Conservation (phyloP, 768 basidiomycete genomes). For the Amanita pallidorosea region DNA sequence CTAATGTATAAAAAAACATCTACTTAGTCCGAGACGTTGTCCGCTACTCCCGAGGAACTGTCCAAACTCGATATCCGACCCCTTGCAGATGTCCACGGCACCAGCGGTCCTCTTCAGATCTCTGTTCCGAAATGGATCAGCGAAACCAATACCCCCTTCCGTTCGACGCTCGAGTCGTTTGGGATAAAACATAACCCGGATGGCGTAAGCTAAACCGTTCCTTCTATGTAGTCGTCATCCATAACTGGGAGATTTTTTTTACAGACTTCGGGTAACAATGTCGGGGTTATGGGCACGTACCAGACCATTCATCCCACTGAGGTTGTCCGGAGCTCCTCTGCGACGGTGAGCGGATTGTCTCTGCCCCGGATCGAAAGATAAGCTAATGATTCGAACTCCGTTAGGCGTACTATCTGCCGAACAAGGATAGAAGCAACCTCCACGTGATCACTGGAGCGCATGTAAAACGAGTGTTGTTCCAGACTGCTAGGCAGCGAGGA, state of each 20-base stretch:
- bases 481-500: conserved; percentile 6
- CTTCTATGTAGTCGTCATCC: background rate
- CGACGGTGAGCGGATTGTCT: background rate
- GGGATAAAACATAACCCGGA: conserved; percentile 1
- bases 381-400: background rate
- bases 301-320: conserved; percentile 2
- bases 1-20: background rate
- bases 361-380: background rate
- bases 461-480: conserved; percentile 14
- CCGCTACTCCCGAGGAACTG: background rate
- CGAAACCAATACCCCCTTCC: background rate
- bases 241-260: background rate
- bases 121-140: background rate
- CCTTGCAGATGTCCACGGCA: background rate
- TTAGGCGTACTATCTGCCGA: conserved; percentile 18
- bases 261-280: conserved; percentile 1
- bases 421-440: conserved; percentile 16
- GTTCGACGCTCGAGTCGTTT: conserved; percentile 1
- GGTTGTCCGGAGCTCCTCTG: conserved; percentile 3
- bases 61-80: background rate
- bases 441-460: conserved; percentile 16
- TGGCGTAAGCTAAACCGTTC: background rate
- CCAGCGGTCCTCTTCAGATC: background rate
- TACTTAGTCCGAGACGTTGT: conserved; percentile 2
- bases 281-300: background rate